Evolutionary conservation across 2,329 filamentous ascomycete species (phyloP).

Genomic region (Penicillium palitans): DNA sequence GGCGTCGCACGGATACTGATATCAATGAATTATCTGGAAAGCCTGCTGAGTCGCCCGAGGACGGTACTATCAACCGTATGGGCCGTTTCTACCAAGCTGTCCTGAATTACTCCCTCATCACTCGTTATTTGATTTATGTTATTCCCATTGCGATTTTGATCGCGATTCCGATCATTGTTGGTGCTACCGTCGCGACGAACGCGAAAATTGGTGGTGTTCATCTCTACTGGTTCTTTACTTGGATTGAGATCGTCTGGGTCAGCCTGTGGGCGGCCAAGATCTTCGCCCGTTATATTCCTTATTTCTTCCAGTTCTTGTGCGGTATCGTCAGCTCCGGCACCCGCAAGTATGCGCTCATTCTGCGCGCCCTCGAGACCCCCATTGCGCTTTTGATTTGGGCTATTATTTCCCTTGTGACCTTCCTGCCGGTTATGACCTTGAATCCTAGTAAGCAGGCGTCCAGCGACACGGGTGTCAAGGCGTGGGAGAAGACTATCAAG

Average conservation of each 20-base stretch:
- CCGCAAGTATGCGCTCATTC: conserved; percentile 62
- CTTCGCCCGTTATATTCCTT: conserved; percentile 59
- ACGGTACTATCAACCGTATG: conserved; percentile 59
- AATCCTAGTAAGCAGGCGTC: conserved; percentile 37
- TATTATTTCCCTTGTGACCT: conserved; percentile 60
- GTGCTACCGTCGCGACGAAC: conserved; percentile 51
- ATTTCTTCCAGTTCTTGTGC: conserved; percentile 60
- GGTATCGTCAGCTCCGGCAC: conserved; percentile 66
- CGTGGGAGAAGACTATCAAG: conserved; percentile 58
- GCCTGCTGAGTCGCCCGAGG: conserved; percentile 45
- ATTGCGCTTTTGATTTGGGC: conserved; percentile 62
- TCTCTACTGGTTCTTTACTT: conserved; percentile 63
- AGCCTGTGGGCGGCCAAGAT: conserved; percentile 64
- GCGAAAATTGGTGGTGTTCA: conserved; percentile 57
- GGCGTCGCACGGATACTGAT: conserved; percentile 30
- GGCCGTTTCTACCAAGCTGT: conserved; percentile 62
- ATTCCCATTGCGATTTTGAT: conserved; percentile 58
- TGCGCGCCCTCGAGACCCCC: conserved; percentile 60
- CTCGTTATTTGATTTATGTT: conserved; percentile 64
- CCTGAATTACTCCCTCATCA: conserved; percentile 62
- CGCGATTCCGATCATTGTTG: conserved; percentile 63
- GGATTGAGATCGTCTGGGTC: conserved; percentile 66
- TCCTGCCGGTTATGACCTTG: conserved; percentile 49
- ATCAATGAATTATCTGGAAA: conserved; percentile 35
- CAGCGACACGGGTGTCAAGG: conserved; percentile 35